Base-by-base conservation (phyloP, 129 eudicot genomes). In the Heracleum sosnowskyi region DNA sequence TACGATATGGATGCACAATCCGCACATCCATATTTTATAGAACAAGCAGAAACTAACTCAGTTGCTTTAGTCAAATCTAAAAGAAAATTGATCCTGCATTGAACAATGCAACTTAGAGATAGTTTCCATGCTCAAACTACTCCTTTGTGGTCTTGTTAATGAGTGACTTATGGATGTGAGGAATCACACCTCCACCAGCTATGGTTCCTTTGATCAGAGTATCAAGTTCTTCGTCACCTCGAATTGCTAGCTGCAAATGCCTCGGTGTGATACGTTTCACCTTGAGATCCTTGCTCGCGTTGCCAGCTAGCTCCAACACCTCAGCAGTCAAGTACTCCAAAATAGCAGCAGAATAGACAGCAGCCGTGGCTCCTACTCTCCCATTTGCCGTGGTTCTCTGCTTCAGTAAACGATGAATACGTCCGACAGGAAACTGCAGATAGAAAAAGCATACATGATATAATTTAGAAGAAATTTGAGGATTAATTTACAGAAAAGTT, bases 151-250 rank as follows among this genome's bases (percentile, higher is more conserved):
- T 76, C 77, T 86, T 86, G 84, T 86, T 86, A 75, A 86, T 86
- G 18, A 86, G 89, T 18, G 89, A 86, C 75, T 86, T 86, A 49
- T 86, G 86, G 49, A 86, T 86, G 70, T 86, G 86, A 73, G 84
- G 89, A 74, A 86, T 86, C 45, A 86, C 89, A 57, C 89, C 89
- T 62, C 89, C 86, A 73, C 86, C 82, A 64, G 86, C 85, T 12
- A 81, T 85, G 81, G 87, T 85, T 55, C 80, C 88, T 78, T 85
- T 85, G 74, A 85, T 85, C 62, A 85, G 77, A 60, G 88, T 85
- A 82, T 85, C 83, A 41, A 85, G 88, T 60, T 85, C 88, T 42
- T 85, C 88, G 40, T 85, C 88, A 16, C 88, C 88, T 53, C 88
- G 63, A 76, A 85, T 85, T 47, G 88, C 85, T 22, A 85, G 85